Base-by-base conservation (phyloP, 2,329 filamentous ascomycete species). In the Arthroderma sp. region DNA sequence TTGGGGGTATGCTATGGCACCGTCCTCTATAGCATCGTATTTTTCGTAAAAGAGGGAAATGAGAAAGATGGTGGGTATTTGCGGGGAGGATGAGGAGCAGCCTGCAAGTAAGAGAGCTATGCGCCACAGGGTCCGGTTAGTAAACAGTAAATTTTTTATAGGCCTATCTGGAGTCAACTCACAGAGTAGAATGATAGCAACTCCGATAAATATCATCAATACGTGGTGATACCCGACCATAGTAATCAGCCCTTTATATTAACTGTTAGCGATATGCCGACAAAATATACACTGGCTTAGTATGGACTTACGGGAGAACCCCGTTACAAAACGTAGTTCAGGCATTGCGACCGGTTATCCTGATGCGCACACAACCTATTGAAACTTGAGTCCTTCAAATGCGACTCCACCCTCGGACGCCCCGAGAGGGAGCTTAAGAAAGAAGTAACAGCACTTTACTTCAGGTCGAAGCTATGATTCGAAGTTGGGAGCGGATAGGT, bases 21-120 rank as follows among this genome's bases (percentile, higher is more conserved):
- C 84, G 55, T 85, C 80, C 54, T 89, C 89, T 29, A 76, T 71
- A 3, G 91, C 85, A 15, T 80, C 78, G 68, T 95, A 95, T 50
- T 77, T 73, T 62, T 94, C 72, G 71, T 95, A 98, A 77, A 94
- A 96, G 57, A 98, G 78, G n/a, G 88, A 94, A 53, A 98, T 85
- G 54, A 98, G 79, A 74, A 95, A 98, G 66, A 98, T 96, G 60
- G 81, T 80, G 28, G 91, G 91, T 56, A 98, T 95, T 45, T 94
- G 72, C 2, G 89, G 91, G 42, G 89, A 95, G 36, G 89, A 94
- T 6, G 89, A 96, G 4, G 91, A 96, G 67, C 91, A 98, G 57
- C 91, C 91, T 58, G 91, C 89, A 54, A 98, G 73, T 57, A 98
- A 70, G 52, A 98, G 77, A 56, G 91, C 88, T 95, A 57, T 48